phyloP scores from a whole-genome alignment of 2,329 filamentous ascomycete genomes.

The Emmonsiellopsis sp. region DNA sequence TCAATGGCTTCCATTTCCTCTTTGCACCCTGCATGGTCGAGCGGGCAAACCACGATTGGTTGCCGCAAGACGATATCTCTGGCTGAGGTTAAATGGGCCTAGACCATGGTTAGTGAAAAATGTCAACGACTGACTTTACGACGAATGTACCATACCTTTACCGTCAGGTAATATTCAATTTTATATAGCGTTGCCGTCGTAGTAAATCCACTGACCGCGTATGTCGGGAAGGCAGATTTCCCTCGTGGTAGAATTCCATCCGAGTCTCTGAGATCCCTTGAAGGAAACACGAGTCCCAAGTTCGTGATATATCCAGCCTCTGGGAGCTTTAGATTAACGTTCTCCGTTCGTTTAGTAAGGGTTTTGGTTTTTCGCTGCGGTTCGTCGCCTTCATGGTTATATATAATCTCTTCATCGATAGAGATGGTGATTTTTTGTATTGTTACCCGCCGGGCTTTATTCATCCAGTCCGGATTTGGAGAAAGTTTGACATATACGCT shows the following conservation, averaged over 20 bases:
- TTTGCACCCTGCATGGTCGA: slow-evolving; percentile 91
- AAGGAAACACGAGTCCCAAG: slow-evolving; percentile 79
- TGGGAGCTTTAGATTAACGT: slow-evolving; percentile 73
- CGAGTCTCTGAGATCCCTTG: slow-evolving; percentile 74
- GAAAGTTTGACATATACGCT: slow-evolving; percentile 91
- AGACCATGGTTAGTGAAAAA: background rate
- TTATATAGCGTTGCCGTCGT: slow-evolving; percentile 93
- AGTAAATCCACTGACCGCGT: slow-evolving; percentile 82
- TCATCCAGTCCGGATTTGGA: slow-evolving; percentile 84
- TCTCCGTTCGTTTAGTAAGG: slow-evolving; percentile 72
- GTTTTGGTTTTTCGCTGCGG: slow-evolving; percentile 83
- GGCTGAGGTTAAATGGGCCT: slow-evolving; percentile 83
- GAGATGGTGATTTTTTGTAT: slow-evolving; percentile 89
- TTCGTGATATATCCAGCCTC: slow-evolving; percentile 91
- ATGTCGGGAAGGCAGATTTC: slow-evolving; percentile 79
- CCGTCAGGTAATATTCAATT: slow-evolving; percentile 91
- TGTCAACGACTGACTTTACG: slow-evolving; percentile 3
- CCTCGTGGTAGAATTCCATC: slow-evolving; percentile 81
- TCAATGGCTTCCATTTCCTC: slow-evolving; percentile 99
- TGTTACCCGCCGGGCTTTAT: slow-evolving; percentile 81
- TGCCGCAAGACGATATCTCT: slow-evolving; percentile 82
- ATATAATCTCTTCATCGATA: slow-evolving; percentile 98
- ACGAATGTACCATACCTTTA: slow-evolving; percentile 58
- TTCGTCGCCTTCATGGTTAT: slow-evolving; percentile 94
- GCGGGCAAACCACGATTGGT: slow-evolving; percentile 89